A percentile compares a stretch with the other conserved stretches of the same genome.
Evolutionary conservation across 2,329 filamentous ascomycete genomes (phyloP).

Genomic region (Trichoderma citrinoviride): DNA sequence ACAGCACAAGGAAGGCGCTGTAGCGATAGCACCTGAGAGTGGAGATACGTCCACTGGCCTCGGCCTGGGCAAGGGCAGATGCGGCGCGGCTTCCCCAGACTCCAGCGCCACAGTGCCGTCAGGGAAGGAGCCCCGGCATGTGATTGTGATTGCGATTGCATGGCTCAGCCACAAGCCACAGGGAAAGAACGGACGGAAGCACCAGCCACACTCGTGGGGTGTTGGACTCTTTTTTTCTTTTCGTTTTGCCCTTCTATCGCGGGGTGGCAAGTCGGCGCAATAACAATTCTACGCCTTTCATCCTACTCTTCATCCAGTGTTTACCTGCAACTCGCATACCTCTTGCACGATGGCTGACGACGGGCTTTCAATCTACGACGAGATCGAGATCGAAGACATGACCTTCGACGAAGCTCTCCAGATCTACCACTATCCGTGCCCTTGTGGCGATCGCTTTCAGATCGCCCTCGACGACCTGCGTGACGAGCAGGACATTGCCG

Average conservation of each 20-base stretch:
- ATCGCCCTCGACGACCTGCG: slow-evolving; percentile 80
- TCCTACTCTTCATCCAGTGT: background rate
- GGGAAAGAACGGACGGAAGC: background rate
- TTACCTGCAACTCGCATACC: background rate
- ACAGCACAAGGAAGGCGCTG: background rate
- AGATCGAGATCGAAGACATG: slow-evolving; percentile 99
- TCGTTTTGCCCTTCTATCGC: background rate
- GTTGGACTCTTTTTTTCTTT: slow-evolving; percentile 23
- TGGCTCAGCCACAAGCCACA: slow-evolving; percentile 19
- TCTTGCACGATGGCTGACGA: slow-evolving; percentile 57
- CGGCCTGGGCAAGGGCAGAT: slow-evolving; percentile 14
- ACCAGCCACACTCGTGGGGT: slow-evolving; percentile 28
- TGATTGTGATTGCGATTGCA: slow-evolving; percentile 24
- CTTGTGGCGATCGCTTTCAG: slow-evolving; percentile 95
- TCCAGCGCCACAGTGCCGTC: slow-evolving; percentile 7
- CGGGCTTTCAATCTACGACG: slow-evolving; percentile 79
- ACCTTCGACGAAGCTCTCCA: slow-evolving; percentile 78
- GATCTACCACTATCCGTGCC: slow-evolving; percentile 94
- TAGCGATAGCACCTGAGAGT: slow-evolving; percentile 9
- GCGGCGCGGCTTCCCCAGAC: slow-evolving; percentile 18
- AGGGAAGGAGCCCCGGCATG: slow-evolving; percentile 19
- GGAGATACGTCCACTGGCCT: slow-evolving; percentile 11
- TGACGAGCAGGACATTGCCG: slow-evolving; percentile 90
- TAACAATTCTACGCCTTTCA: background rate
- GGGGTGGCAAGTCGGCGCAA: background rate